phyloP scores from a whole-genome alignment of 129 eudicot genomes.

The Arctium minus region DNA sequence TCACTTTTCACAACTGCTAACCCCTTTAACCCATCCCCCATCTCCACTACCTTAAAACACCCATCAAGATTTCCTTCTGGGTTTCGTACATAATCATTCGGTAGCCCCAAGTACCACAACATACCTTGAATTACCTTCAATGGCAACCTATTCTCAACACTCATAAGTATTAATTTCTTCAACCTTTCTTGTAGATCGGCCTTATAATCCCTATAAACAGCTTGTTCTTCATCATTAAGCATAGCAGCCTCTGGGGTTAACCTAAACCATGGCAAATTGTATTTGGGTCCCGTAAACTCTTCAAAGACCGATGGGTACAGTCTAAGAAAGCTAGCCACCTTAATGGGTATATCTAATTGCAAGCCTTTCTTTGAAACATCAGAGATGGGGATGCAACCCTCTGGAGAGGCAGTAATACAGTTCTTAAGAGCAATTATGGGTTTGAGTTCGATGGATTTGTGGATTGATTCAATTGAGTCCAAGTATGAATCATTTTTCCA shows the following conservation, averaged over 20 bases:
- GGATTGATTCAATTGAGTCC: constrained; percentile 63
- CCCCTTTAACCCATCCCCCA: constrained; percentile 70
- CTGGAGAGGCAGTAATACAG: constrained; percentile 46
- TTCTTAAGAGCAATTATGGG: constrained; percentile 71
- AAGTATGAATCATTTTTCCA: constrained; percentile 70
- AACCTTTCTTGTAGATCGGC: constrained; percentile 50
- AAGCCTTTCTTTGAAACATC: constrained; percentile 65
- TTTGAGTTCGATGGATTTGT: constrained; percentile 54
- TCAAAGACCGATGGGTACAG: constrained; percentile 66
- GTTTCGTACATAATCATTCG: constrained; percentile 49
- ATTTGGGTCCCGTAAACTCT: constrained; percentile 66
- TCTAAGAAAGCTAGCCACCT: constrained; percentile 70
- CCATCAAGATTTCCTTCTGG: constrained; percentile 42
- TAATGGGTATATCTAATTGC: constrained; percentile 53
- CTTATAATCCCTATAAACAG: constrained; percentile 48
- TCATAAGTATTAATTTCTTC: constrained; percentile 63
- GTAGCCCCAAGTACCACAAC: constrained; percentile 83
- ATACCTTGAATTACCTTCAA: constrained; percentile 62
- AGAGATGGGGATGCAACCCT: constrained; percentile 68
- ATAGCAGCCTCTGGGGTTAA: constrained; percentile 54
- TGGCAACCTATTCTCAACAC: constrained; percentile 60
- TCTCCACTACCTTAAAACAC: constrained; percentile 59
- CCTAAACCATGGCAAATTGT: constrained; percentile 82
- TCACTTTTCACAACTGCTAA: constrained; percentile 40
- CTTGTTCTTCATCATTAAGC: constrained; percentile 51